Conservation (phyloP, 2,329 filamentous ascomycete species). For the Lizonia empirigonia region DNA sequence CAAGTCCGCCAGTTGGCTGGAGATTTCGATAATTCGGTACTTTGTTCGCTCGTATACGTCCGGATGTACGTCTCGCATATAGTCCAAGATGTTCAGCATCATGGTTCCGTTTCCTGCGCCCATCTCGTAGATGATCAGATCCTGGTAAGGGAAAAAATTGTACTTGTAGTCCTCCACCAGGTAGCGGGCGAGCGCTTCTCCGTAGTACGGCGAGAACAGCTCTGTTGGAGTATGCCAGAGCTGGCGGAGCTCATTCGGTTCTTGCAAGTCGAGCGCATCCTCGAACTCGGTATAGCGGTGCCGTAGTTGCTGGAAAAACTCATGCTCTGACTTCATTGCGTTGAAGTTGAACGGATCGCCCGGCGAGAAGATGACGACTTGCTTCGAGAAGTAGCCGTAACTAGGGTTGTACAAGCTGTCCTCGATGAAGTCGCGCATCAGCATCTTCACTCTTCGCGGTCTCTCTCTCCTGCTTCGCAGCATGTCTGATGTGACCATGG, state of each 20-base stretch:
- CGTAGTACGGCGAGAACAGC: conserved; percentile 94
- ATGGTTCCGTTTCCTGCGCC: conserved; percentile 95
- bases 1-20: conserved; percentile 74
- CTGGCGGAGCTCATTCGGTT: conserved; percentile 78
- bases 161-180: conserved; percentile 95
- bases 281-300: conserved; percentile 89
- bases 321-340: conserved; percentile 77
- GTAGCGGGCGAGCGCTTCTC: conserved; percentile 95
- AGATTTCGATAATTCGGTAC: conserved; percentile 97
- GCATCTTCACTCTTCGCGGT: conserved; percentile 91
- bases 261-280: conserved; percentile 76
- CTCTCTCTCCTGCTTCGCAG: conserved; percentile 74
- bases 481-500: conserved; percentile 82
- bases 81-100: conserved; percentile 98
- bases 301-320: conserved; percentile 79
- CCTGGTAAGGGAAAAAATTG: conserved; percentile 91
- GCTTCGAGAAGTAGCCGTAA: conserved; percentile 96
- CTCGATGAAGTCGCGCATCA: conserved; percentile 96
- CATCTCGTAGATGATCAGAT: conserved; percentile 98
- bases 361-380: conserved; percentile 93
- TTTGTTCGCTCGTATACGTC: conserved; percentile 93
- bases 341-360: conserved; percentile 91
- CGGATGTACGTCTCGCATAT: conserved; percentile 86
- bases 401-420: conserved; percentile 93
- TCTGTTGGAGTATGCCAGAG: conserved; percentile 99